Conservation (phyloP, 805 yeast genomes). For the Kluyveromyces lactis region DNA sequence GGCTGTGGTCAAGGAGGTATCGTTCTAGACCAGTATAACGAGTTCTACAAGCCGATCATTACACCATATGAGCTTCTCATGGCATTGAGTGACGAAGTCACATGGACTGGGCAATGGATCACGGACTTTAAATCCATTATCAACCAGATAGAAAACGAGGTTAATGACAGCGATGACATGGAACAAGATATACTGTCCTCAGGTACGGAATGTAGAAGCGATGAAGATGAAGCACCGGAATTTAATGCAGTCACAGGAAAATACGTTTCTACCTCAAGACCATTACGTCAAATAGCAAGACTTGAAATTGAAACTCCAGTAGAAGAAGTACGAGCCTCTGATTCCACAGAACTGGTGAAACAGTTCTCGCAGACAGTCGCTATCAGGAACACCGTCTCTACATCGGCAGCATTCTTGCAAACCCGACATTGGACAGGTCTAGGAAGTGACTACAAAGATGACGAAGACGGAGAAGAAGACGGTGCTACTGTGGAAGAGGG, state of each 20-base stretch:
- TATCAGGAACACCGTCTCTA: conserved; percentile 73
- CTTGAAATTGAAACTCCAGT: conserved; percentile 46
- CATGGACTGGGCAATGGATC: conserved; percentile 94
- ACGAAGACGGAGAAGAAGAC: conserved; percentile 35
- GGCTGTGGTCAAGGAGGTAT: conserved; percentile 96
- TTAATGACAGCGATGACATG: conserved; percentile 8
- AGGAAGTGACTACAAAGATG: conserved; percentile 71
- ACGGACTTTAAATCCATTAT: conserved; percentile 61
- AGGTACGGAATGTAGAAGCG: no score
- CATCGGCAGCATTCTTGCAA: conserved; percentile 75
- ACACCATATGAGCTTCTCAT: conserved; percentile 87
- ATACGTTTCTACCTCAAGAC: conserved; percentile 60
- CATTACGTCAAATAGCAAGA: conserved; percentile 61
- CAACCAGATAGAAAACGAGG: conserved; percentile 11
- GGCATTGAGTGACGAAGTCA: conserved; percentile 65
- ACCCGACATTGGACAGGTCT: conserved; percentile 78
- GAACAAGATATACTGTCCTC: conserved; percentile 9
- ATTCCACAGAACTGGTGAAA: conserved; percentile 38
- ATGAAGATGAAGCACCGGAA: conserved; percentile 58
- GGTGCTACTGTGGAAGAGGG: conserved; percentile 85
- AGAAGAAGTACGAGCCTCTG: conserved; percentile 20
- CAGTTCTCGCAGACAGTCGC: conserved; percentile 51
- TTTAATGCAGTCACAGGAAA: conserved; percentile 87
- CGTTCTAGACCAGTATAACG: conserved; percentile 67
- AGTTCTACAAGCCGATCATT: conserved; percentile 81